phyloP scores from a whole-genome alignment of 257 asterid species.

The Nicotiana benthamiana region DNA sequence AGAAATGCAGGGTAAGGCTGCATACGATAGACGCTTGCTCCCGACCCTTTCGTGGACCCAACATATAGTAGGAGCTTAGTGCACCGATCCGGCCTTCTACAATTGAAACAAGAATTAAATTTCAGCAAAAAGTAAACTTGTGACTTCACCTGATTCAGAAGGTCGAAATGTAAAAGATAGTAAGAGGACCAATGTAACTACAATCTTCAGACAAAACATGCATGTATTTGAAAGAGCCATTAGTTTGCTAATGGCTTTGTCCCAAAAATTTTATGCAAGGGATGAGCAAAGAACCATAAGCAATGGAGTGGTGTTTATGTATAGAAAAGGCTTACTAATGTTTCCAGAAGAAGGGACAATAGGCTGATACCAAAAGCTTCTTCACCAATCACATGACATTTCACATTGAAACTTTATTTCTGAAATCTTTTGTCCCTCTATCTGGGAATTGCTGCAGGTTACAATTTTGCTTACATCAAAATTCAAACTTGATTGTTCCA shows the following conservation, averaged over 20 bases:
- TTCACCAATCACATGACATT: conserved; percentile 7
- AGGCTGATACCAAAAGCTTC: background rate
- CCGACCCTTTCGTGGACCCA: no score
- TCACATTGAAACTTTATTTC: background rate
- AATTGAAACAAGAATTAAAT: background rate
- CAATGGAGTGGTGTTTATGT: background rate
- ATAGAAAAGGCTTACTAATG: conserved; percentile 7
- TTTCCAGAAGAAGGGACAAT: conserved; percentile 10
- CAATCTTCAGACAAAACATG: background rate
- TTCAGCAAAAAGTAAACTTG: background rate
- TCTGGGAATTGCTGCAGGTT: conserved; percentile 16
- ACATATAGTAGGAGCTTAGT: no score
- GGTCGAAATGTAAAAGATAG: conserved; percentile 4
- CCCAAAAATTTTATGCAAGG: background rate
- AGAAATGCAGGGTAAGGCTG: no score
- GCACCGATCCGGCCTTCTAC: no score
- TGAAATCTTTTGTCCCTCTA: background rate
- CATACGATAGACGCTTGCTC: no score
- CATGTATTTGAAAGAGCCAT: conserved; percentile 20
- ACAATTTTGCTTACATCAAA: background rate
- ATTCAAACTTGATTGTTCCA: background rate
- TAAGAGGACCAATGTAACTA: conserved; percentile 3
- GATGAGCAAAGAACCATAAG: background rate
- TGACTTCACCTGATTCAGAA: conserved; percentile 19
- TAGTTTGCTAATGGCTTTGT: background rate